Base-by-base conservation (phyloP, 768 basidiomycete species). In the Russula sp. region DNA sequence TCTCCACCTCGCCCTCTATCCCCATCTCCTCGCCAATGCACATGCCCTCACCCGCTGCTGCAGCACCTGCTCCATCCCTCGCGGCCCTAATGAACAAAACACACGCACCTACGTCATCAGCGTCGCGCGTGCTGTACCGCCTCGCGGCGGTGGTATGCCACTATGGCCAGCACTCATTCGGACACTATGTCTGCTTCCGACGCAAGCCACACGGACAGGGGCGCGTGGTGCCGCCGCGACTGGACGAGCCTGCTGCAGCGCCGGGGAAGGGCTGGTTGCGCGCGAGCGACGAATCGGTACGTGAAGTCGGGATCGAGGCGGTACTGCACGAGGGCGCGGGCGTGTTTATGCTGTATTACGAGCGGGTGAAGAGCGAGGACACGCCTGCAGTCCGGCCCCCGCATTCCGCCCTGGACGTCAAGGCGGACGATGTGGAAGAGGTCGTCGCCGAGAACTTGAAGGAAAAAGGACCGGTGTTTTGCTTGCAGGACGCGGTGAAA, bases 291-390 rank as follows among this genome's bases (percentile, higher is more conserved):
- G 88, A 91, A 68, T 76, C 82, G 4, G 91, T 94, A 57, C 77
- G 80, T 35, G 88, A 92, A 68, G 85, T 85, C 42, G 88, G 87
- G 32, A 80, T 94, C 57, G 85, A 88, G 75, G 77, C 78, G 58
- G 91, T 92, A 70, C 74, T 91, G 57, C 76, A 79, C 71, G 89
- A 89, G 79, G 88, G 87, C 57, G 78, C 82, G n/a, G 90, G 84
- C 65, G 81, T 79, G 18, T 96, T 98, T 74, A 91, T 99, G 90
- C 80, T 98, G 44, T 98, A 92, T 71, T 99, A 98, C 69, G 96
- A 99, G 78, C 82, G 85, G 50, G 77, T 87, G 22, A 44, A 42
- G 22, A 40, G 52, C 32, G 57, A 51, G 11, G 57, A 60, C 4
- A 45, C n/a, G 14, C 13, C 7, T 9, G 31, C 34, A 9, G 20